Conservation (phyloP, 2,329 filamentous ascomycete genomes). For the Epicoccum sorghinum region DNA sequence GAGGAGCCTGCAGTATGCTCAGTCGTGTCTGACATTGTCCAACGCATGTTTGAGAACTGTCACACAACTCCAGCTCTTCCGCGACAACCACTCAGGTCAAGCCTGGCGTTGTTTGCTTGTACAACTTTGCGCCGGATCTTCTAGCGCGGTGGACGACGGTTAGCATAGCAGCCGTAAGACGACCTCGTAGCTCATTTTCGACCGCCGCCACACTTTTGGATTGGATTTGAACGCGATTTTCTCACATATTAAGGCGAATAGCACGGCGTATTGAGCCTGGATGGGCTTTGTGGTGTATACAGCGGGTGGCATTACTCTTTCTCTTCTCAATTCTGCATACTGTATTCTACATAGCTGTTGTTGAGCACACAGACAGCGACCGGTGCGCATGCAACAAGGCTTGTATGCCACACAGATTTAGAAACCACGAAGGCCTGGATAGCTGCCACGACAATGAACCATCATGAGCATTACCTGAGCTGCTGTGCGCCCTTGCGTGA, state of each 20-base stretch:
- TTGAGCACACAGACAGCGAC: slow-evolving; percentile 18
- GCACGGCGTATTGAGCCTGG: slow-evolving; percentile 3
- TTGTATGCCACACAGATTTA: slow-evolving; percentile 1
- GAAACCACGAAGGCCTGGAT: slow-evolving; percentile 7
- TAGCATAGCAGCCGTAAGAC: slow-evolving; percentile 1
- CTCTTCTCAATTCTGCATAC: slow-evolving; percentile 23
- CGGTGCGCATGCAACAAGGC: slow-evolving; percentile 9
- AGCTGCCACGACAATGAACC: slow-evolving; percentile 6
- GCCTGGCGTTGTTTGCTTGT: not conserved
- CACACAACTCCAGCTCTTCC: not conserved
- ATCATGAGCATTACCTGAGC: not conserved
- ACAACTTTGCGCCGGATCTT: not conserved
- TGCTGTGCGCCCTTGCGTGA: no score
- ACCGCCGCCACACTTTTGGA: not conserved
- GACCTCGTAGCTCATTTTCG: not conserved
- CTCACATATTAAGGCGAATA: not conserved
- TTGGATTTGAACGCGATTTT: not conserved
- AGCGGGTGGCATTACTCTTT: slow-evolving; percentile 10
- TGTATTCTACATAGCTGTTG: slow-evolving; percentile 36
- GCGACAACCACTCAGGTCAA: not conserved
- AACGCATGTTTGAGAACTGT: not conserved
- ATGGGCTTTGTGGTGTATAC: not conserved
- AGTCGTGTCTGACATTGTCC: not conserved
- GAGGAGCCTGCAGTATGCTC: no score
- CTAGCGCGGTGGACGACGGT: not conserved